Base-by-base conservation (phyloP, 1,139 yeast genomes). In the Geotrichum aggregatum region DNA sequence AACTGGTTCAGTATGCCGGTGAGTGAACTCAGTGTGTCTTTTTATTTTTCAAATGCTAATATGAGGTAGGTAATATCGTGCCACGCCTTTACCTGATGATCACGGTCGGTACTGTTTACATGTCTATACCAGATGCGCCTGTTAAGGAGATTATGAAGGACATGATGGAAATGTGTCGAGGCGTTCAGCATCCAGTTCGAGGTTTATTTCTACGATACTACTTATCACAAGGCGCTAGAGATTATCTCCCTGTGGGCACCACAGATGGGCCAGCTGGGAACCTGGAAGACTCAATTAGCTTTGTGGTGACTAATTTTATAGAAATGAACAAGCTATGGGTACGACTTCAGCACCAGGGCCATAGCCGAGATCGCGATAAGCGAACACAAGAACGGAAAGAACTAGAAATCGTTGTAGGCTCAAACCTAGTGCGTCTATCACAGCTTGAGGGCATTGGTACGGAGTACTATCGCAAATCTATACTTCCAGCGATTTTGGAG, bases 281-380 rank as follows among this genome's bases (percentile, higher is more conserved):
- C 58, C 73, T 83, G 50, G 71, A 78, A 58, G 87, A 84, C 69
- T 76, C 92, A 44, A 79, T 84, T 28, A 79, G 78, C 50, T 92
- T 91, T 63, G 78, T 91, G 42, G 77, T 88, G 52, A 80, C 87
- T 30, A 92, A 92, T 66, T 92, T 92, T 67, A 83, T 91, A 56
- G 98, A 92, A 67, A 92, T 92, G 98, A 92, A 94, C 71, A 92
- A 92, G 67, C 74, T 92, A 47, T 92, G 98, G 98, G 98, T 92
- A 1, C 77, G 98, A 50, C 74, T 91, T 57, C 98, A 92, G 70
- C 96, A 91, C 66, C 96, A 89, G 67, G 98, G 98, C 1, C 96
- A 89, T 59, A 80, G 94, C 1, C 78, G 87, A 33, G 96, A 92
- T 61, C 77, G 89, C 41, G 82, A 77, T 46, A 78, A 84, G 65